Evolutionary conservation across 1,284 basidiomycete species (phyloP).

Genomic region (Heterobasidion annosum): DNA sequence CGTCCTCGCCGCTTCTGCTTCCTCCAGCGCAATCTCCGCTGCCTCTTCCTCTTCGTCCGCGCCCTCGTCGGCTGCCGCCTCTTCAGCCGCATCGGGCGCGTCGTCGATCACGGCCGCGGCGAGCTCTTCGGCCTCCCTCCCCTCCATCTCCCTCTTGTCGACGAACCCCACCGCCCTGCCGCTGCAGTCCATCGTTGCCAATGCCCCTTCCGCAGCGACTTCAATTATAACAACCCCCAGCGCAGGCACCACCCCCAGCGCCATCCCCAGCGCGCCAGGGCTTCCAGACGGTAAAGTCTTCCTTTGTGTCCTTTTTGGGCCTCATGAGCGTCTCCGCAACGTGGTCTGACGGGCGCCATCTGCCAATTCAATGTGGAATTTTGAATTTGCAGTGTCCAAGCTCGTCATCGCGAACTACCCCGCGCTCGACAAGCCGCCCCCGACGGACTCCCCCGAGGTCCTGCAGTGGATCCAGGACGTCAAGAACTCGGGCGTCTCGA

Average conservation of each 20-base stretch:
- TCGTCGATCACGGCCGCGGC: constrained; percentile 5
- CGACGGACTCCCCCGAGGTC: constrained; percentile 60
- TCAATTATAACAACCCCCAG: constrained; percentile 27
- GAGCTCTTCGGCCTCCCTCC: constrained; percentile 8
- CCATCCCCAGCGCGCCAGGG: constrained; percentile 38
- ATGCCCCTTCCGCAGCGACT: constrained; percentile 29
- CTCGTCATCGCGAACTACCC: constrained; percentile 56
- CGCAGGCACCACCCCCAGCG: constrained; percentile 34
- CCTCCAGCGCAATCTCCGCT: constrained; percentile 18
- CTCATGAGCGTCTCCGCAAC: neutral
- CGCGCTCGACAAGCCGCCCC: constrained; percentile 56
- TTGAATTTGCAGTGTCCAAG: constrained; percentile 25
- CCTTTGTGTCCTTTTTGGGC: constrained; percentile 4
- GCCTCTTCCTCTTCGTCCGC: constrained; percentile 11
- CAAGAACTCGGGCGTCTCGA: constrained; percentile 37
- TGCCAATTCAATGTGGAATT: constrained; percentile 2
- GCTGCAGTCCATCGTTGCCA: constrained; percentile 33
- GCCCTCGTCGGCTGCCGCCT: constrained; percentile 6
- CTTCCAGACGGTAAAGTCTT: constrained; percentile 34
- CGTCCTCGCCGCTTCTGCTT: constrained; percentile 19
- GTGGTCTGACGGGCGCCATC: neutral
- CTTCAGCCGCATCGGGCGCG: constrained; percentile 3
- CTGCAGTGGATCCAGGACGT: constrained; percentile 68
- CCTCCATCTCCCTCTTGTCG: constrained; percentile 32
- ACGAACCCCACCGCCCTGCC: constrained; percentile 57